Percentiles rank a stretch among this genome's conserved stretches.
These are phyloP conservation scores for Phytopythium aichiense DNA, from an alignment of 352 stramenopile species.

Conservation along the genomic window DNA sequence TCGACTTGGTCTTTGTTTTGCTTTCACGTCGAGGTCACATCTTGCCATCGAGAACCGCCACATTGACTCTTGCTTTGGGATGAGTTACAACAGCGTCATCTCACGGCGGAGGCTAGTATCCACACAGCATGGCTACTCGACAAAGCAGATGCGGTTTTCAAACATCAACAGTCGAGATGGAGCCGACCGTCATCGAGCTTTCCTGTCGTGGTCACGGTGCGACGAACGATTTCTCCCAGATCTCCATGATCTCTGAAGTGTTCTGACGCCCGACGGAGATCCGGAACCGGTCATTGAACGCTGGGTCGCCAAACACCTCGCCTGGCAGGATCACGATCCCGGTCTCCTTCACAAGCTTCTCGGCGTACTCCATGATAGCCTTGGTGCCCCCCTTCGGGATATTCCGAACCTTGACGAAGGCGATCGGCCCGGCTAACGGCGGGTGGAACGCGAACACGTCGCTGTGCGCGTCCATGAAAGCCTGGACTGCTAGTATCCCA, in stretches of 20 bases:
- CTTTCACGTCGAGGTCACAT: too few relatives aligned
- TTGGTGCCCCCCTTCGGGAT: neutral
- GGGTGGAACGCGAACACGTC: slow-evolving; percentile 31
- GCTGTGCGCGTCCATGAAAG: slow-evolving; percentile 28
- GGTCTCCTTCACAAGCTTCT: slow-evolving; percentile 23
- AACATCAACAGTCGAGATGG: too few relatives aligned
- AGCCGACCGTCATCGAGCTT: too few relatives aligned
- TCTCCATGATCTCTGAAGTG: slow-evolving; percentile 19
- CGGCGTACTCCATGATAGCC: slow-evolving; percentile 16
- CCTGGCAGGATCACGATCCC: slow-evolving; percentile 33
- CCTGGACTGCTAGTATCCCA: slow-evolving; percentile 14
- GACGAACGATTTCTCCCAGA: slow-evolving; percentile 16
- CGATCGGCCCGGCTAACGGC: slow-evolving; percentile 30
- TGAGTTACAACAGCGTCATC: too few relatives aligned
- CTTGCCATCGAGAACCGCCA: too few relatives aligned
- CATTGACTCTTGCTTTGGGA: too few relatives aligned
- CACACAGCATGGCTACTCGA: too few relatives aligned
- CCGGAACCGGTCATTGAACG: slow-evolving; percentile 22
- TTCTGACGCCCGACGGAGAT: slow-evolving; percentile 29
- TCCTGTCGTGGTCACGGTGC: neutral
- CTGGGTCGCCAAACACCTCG: slow-evolving; percentile 21
- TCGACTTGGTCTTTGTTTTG: too few relatives aligned
- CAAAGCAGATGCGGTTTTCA: too few relatives aligned
- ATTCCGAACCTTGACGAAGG: slow-evolving; percentile 24
- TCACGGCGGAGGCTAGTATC: too few relatives aligned